phyloP scores from a whole-genome alignment of 345 rosid species.

The Eucalyptus polyanthemos region DNA sequence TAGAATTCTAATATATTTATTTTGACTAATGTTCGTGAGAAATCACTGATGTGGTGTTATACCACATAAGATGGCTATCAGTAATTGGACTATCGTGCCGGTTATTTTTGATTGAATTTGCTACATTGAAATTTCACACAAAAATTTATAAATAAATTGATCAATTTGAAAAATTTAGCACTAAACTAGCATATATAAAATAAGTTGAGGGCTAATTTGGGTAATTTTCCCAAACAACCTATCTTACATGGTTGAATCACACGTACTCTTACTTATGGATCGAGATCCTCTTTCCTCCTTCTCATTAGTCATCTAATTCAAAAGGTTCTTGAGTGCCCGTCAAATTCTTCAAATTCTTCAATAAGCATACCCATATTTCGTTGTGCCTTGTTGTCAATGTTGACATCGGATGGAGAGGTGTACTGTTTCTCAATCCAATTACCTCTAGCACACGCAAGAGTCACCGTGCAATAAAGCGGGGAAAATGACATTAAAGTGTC shows the following conservation, averaged over 20 bases:
- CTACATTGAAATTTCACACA: fast-evolving
- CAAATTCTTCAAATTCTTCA: not conserved
- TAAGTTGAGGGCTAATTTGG: not conserved
- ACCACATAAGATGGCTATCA: fast-evolving
- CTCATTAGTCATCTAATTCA: not conserved
- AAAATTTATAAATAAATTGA: fast-evolving
- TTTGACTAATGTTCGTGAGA: fast-evolving
- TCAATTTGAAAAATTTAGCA: fast-evolving
- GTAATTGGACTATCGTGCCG: fast-evolving
- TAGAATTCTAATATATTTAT: fast-evolving
- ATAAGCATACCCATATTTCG: not conserved
- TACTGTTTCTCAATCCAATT: not conserved
- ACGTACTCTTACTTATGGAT: not conserved
- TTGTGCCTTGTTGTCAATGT: fast-evolving
- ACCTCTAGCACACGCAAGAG: not conserved
- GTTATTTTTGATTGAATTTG: fast-evolving
- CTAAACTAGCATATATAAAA: not conserved
- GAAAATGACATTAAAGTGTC: too few relatives aligned
- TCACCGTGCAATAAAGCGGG: not conserved
- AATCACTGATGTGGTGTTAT: fast-evolving
- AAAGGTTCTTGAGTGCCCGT: not conserved
- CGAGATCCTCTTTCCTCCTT: not conserved
- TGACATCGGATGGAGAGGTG: not conserved
- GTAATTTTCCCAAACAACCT: not conserved
- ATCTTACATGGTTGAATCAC: not conserved